Conservation (phyloP, 2,329 filamentous ascomycete genomes). For the Alternaria sp. region DNA sequence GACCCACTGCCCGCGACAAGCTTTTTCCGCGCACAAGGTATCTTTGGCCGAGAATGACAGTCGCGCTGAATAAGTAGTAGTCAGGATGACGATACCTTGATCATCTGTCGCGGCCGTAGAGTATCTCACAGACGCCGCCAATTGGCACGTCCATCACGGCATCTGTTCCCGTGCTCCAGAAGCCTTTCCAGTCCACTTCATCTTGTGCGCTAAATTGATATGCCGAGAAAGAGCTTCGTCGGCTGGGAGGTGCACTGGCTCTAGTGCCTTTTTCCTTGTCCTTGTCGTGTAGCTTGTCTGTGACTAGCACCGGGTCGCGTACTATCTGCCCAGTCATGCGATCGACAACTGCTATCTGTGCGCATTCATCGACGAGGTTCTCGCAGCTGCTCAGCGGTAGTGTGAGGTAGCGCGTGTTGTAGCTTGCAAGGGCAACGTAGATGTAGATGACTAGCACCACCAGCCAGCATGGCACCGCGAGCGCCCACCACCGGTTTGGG, state of each 20-base stretch:
- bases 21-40: constrained; percentile 15
- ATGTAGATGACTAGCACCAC: constrained; percentile 91
- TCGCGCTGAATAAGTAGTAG: constrained; percentile 12
- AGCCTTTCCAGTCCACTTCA: constrained; percentile 73
- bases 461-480: constrained; percentile 88
- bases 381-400: constrained; percentile 79
- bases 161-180: constrained; percentile 94
- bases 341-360: constrained; percentile 83
- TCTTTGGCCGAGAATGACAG: background rate
- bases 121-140: constrained; percentile 90
- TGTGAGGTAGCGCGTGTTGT: constrained; percentile 90
- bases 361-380: constrained; percentile 90
- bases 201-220: constrained; percentile 49
- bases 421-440: constrained; percentile 87
- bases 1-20: constrained; percentile 20
- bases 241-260: constrained; percentile 48
- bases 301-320: constrained; percentile 35
- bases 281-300: constrained; percentile 24
- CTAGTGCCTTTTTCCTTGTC: constrained; percentile 50
- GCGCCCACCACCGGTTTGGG: constrained; percentile 95
- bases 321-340: constrained; percentile 64
- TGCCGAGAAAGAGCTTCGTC: constrained; percentile 36
- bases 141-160: constrained; percentile 97
- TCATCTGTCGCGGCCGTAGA: constrained; percentile 72
- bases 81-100: constrained; percentile 22